Evolutionary conservation across 129 eudicot species (phyloP).

Genomic region (Pittosporum tobira): DNA sequence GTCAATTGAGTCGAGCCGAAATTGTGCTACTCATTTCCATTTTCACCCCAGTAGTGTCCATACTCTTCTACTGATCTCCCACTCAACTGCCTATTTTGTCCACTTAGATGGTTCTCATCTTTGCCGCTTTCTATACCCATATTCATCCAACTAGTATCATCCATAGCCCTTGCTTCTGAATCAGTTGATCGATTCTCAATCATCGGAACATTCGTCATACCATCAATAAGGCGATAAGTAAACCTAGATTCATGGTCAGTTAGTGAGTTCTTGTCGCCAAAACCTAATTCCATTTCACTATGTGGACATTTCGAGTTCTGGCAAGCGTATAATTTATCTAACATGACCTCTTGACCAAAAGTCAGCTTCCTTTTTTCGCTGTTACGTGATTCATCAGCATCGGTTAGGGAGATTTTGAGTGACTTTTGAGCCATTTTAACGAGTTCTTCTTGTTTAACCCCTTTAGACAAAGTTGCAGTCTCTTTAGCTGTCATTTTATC

Average conservation of each 20-base stretch:
- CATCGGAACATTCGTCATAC: not conserved
- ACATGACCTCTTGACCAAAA: not conserved
- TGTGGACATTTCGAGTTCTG: slow-evolving; percentile 17
- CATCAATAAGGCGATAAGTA: not conserved
- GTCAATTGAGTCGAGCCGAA: slow-evolving; percentile 4
- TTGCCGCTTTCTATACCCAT: not conserved
- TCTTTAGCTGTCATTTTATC: slow-evolving; percentile 46
- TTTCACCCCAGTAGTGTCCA: slow-evolving; percentile 23
- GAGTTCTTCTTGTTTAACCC: slow-evolving; percentile 36
- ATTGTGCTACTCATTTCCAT: slow-evolving; percentile 7
- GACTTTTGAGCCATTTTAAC: slow-evolving; percentile 10
- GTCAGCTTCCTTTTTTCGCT: slow-evolving; percentile 14
- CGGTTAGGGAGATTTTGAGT: slow-evolving; percentile 5
- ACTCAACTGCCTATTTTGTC: not conserved
- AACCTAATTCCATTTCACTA: slow-evolving; percentile 8
- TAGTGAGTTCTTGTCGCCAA: slow-evolving; percentile 12
- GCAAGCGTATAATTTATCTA: slow-evolving; percentile 6
- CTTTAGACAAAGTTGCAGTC: slow-evolving; percentile 28
- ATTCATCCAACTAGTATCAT: slow-evolving; percentile 11
- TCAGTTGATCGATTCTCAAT: not conserved
- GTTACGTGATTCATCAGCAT: not conserved
- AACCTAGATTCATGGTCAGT: slow-evolving; percentile 14
- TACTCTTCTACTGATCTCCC: slow-evolving; percentile 7
- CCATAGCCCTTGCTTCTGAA: not conserved
- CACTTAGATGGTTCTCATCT: not conserved